Evolutionary conservation across 1,284 basidiomycete genomes (phyloP), one percentile per base, ranked within the genome.

Genomic region (Fomes fomentarius): DNA sequence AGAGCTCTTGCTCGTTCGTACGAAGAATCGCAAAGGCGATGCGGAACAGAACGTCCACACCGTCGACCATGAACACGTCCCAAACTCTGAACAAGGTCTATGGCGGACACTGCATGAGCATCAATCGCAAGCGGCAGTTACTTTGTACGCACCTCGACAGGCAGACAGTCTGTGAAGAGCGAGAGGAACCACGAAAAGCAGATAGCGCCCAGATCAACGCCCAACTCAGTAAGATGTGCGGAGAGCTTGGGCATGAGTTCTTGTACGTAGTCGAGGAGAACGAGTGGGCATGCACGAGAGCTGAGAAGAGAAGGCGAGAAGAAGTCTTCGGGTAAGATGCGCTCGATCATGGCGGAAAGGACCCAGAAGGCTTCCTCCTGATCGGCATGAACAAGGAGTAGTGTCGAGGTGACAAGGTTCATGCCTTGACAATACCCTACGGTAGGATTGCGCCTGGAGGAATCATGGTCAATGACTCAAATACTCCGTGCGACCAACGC

Each of bases 171-270:
- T 0, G 96, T 98, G 68, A 98, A 99, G 17, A 99, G 76, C 5
- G 93, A 96, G 34, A 99, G 76, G 75, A 98, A 98, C 96, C 96
- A 99, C 2, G 95, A 96, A 74, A 98, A 98, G 54, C 94, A 98
- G 53, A 98, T 93, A 0, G 95, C 95, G 1, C 91, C 88, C 4
- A 99, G 79, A 68, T 99, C 96, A 2, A 98, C 88, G 2, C 89
- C 91, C 0, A 98, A 82, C 15, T 86, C 81, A 3, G 77, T 79
- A 21, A 99, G 79, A 66, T 98, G 95, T 0, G 74, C 68, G 47
- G 88, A 81, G 1, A 98, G 73, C 67, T 84, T 87, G 0, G 96
- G 96, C 19, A 89, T 75, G 46, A 83, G 73, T 56, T 93, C 87
- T 34, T 84, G 82, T 1, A 98, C 90, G 52, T 94, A 91, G 63